Base-by-base conservation (phyloP, 2,329 filamentous ascomycete species). In the Trematosphaeria pertusa region DNA sequence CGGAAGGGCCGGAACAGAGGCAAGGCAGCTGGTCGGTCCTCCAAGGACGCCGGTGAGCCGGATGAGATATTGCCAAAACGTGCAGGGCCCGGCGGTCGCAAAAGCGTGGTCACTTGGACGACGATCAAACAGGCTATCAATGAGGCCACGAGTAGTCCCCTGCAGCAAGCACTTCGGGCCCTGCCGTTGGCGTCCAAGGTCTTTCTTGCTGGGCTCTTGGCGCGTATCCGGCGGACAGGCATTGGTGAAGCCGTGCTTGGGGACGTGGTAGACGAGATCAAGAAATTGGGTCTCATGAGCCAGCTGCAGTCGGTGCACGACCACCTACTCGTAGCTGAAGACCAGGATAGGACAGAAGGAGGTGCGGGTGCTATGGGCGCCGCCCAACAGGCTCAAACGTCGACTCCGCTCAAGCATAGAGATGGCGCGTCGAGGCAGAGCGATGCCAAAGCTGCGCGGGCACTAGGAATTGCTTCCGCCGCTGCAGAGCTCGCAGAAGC, bases 51-150 rank as follows among this genome's bases (percentile, higher is more conserved):
- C 60, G 60, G 45, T 44, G 58, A 57, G 26, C 26, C 50, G 55
- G 61, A 56, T 28, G 41, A 22, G 37, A 52, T 46, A 52, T 51
- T 60, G 42, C 58, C 50, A 50, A 65, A 66, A 58, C 59, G 52
- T 54, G 52, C 57, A 48, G 56, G 39, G 26, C 47, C 48, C 30
- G 36, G 45, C 35, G 50, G 45, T 30, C 56, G 71, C 41, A 75
- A 73, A 64, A 70, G 68, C 26, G 82, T 87, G 40, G 94, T 99
- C 31, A 97, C 91, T 1, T 97, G 97, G 64, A 86, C 88, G 41
- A 97, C 91, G 3, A 88, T 97, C 70, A 96, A 96, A 72, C 86
- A 89, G 65, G 94, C 94, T 26, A 97, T 99, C 71, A 89, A 89
- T 62, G 94, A 99, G 75, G 92, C 93, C 4, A 97, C 93, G 0